phyloP scores from a whole-genome alignment of 1,139 yeast species.

The Nakaseomyces nivariensis region DNA sequence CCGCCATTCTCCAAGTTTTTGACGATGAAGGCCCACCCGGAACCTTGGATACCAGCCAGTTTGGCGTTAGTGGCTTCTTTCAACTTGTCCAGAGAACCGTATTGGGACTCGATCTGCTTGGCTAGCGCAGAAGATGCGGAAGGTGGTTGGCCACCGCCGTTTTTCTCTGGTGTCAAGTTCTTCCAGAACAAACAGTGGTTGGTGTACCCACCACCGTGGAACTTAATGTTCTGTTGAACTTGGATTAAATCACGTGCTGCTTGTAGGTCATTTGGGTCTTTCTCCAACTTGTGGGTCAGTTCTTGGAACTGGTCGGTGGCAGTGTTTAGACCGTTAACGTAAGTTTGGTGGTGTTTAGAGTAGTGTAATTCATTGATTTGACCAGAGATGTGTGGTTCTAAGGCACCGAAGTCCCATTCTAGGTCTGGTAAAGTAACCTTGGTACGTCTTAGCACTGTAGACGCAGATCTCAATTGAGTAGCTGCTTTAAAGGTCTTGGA shows the following conservation, averaged over 20 bases:
- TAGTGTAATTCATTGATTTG: slow-evolving; percentile 86
- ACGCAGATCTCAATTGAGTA: slow-evolving; percentile 3
- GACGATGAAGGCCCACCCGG: slow-evolving; percentile 96
- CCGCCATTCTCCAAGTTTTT: slow-evolving; percentile 77
- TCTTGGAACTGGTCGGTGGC: slow-evolving; percentile 72
- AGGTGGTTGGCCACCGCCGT: slow-evolving; percentile 84
- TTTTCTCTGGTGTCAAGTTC: slow-evolving; percentile 70
- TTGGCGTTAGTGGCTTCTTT: slow-evolving; percentile 60
- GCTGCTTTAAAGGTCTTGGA: slow-evolving; percentile 3
- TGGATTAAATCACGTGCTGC: slow-evolving; percentile 25
- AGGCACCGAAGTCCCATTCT: slow-evolving; percentile 78
- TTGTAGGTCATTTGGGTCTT: slow-evolving; percentile 50
- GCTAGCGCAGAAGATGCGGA: slow-evolving; percentile 40
- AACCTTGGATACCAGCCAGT: slow-evolving; percentile 90
- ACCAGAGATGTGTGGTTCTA: slow-evolving; percentile 86
- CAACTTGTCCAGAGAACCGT: slow-evolving; percentile 70
- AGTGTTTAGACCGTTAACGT: slow-evolving; percentile 79
- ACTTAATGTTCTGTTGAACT: slow-evolving; percentile 72
- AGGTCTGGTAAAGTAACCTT: slow-evolving; percentile 77
- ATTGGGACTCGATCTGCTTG: slow-evolving; percentile 54
- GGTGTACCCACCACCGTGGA: slow-evolving; percentile 92
- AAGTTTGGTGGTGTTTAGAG: slow-evolving; percentile 90
- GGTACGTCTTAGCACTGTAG: slow-evolving; percentile 33
- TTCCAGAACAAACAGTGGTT: slow-evolving; percentile 89
- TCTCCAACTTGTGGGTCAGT: slow-evolving; percentile 57